Base-by-base conservation (phyloP, 352 stramenopile genomes). In the Globisporangium iwayamae region DNA sequence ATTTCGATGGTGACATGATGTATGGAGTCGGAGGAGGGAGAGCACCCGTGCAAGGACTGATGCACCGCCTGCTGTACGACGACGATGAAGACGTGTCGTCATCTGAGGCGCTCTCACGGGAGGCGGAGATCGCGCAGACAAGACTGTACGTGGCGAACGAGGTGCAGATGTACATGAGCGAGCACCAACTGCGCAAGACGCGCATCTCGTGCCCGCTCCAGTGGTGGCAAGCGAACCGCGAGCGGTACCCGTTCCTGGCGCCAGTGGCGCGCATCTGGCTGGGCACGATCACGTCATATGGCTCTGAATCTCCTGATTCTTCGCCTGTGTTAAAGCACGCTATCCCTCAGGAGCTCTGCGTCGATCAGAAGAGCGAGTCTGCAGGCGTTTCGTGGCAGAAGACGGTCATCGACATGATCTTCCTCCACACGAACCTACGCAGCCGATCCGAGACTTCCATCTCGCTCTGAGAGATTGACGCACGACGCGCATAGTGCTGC, bases 51-150 rank as follows among this genome's bases (percentile, higher is more conserved):
- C 70, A 77, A n/a, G 75, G 73, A 0, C 60, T 84, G 20, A 84
- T 84, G 76, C 73, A 84, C 46, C 76, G 76, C 9, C 54, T 84
- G 36, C 54, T 84, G 39, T 84, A 81, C 48, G 76, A 84, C 43
- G 76, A 84, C 34, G 76, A 84, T 39, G 76, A 84, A 25, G 76
- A 84, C 9, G 73, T 71, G 14, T 30, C 60, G 2, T 36, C 62
- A 6, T 59, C 73, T 6, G 73, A 81, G 16, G 41, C 50, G 18
- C 60, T 81, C 11, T 62, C 60, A 6, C 76, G 76, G 16, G 76
- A 81, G 34, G 51, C 71, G 1, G 73, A 84, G 30, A 61, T 80
- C 14, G 71, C 73, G 14, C 76, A 84, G 39, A 74, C 73, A 39
- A 59, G 69, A 4, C 39, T 80, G 0, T 82, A 58, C 56, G 66